These are phyloP conservation scores for Calonectria ilicicola DNA, from an alignment of 2,329 filamentous ascomycete genomes.

Conservation along the genomic window DNA sequence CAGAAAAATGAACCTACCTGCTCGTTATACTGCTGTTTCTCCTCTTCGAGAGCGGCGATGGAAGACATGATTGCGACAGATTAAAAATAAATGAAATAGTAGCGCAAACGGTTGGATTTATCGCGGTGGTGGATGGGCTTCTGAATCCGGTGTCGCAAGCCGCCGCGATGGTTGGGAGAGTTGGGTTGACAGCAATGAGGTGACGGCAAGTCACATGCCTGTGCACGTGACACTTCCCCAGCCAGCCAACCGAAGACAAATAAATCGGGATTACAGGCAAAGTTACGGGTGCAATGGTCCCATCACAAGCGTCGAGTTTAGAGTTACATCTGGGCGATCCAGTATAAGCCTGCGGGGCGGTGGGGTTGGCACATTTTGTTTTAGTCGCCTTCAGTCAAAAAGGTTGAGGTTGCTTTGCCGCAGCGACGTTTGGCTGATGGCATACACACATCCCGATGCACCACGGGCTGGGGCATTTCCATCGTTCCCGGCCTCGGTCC, in stretches of 20 bases:
- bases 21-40: slow-evolving; percentile 67
- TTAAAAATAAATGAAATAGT: background rate
- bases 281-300: slow-evolving; percentile 5
- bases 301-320: slow-evolving; percentile 17
- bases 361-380: background rate
- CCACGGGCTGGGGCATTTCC: background rate
- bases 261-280: slow-evolving; percentile 1
- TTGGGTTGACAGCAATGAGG: background rate
- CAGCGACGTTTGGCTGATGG: background rate
- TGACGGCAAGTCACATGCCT: background rate
- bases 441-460: background rate
- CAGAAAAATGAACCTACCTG: slow-evolving; percentile 56
- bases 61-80: slow-evolving; percentile 42
- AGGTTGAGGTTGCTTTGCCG: background rate
- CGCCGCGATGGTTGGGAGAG: background rate
- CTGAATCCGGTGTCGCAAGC: slow-evolving; percentile 5
- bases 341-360: slow-evolving; percentile 7
- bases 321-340: slow-evolving; percentile 23
- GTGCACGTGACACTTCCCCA: background rate
- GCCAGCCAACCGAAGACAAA: background rate
- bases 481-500: background rate
- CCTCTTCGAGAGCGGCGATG: slow-evolving; percentile 60
- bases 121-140: background rate
- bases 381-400: slow-evolving; percentile 1
- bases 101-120: background rate